Conservation (phyloP, 768 basidiomycete genomes). For the Tricholoma terreum region DNA sequence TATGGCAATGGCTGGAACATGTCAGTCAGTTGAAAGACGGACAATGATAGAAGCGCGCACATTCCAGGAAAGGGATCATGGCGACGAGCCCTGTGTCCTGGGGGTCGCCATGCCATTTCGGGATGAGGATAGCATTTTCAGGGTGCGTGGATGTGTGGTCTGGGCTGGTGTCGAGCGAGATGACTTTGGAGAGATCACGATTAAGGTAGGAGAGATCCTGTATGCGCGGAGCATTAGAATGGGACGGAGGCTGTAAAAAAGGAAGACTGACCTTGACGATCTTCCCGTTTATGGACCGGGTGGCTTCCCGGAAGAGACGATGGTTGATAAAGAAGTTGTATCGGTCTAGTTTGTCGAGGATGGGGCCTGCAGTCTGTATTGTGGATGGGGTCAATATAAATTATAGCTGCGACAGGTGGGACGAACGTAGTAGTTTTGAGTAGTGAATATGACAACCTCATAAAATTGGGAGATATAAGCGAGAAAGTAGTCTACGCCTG, state of each 20-base stretch:
- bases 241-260: neutral
- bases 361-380: constrained; percentile 77
- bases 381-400: neutral
- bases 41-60: constrained; percentile 38
- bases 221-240: neutral
- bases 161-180: constrained; percentile 80
- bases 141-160: constrained; percentile 79
- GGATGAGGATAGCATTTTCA: constrained; percentile 82
- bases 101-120: constrained; percentile 82
- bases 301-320: constrained; percentile 90
- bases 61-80: constrained; percentile 98
- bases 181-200: constrained; percentile 86
- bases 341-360: constrained; percentile 92
- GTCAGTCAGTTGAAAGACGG: too few species aligned
- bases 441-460: constrained; percentile 95
- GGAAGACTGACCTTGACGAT: constrained; percentile 69
- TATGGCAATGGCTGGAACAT: constrained; percentile 77
- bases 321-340: constrained; percentile 88
- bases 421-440: constrained; percentile 84
- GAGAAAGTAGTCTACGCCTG: constrained; percentile 97
- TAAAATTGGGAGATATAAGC: constrained; percentile 98
- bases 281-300: constrained; percentile 75
- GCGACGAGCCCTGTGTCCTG: constrained; percentile 71
- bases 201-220: constrained; percentile 94
- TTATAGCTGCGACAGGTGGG: neutral